Percentiles rank a stretch among this genome's conserved stretches.
Evolutionary conservation across 345 rosid genomes (phyloP).

Genomic region (Adansonia digitata): DNA sequence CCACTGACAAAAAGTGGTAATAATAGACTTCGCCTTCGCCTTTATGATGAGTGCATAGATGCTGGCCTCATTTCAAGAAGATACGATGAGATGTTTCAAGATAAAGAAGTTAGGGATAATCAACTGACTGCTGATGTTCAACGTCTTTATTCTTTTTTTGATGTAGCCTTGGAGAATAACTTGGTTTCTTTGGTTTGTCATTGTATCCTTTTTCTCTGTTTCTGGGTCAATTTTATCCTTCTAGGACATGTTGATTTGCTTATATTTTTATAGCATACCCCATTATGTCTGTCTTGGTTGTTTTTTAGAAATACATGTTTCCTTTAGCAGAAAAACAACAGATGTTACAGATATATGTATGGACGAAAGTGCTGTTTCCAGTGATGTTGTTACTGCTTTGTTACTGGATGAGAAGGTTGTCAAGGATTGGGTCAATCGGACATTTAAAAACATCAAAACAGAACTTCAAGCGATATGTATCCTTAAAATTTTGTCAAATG

Average conservation of each 20-base stretch:
- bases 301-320: conserved; percentile 11
- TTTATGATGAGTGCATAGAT: conserved; percentile 72
- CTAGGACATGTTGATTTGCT: background rate
- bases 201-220: conserved; percentile 59
- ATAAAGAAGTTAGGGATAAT: conserved; percentile 50
- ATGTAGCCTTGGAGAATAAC: conserved; percentile 83
- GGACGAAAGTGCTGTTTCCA: conserved; percentile 98
- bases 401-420: conserved; percentile 98
- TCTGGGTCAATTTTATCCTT: background rate
- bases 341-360: conserved; percentile 93
- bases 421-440: conserved; percentile 95
- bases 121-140: conserved; percentile 63
- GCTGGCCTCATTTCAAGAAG: conserved; percentile 68
- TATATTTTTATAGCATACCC: background rate
- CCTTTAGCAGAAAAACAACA: conserved; percentile 57
- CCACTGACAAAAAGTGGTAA: conserved; percentile 40
- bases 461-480: conserved; percentile 83
- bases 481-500: conserved; percentile 33
- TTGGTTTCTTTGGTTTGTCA: conserved; percentile 79
- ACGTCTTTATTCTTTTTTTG: conserved; percentile 84
- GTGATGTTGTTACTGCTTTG: conserved; percentile 89
- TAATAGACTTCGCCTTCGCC: conserved; percentile 49
- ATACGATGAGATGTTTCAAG: conserved; percentile 53
- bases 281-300: background rate
- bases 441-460: conserved; percentile 47